Percentiles rank a stretch among this genome's conserved stretches.
Conservation (phyloP, 2,329 filamentous ascomycete species). For the Clonostachys rosea region DNA sequence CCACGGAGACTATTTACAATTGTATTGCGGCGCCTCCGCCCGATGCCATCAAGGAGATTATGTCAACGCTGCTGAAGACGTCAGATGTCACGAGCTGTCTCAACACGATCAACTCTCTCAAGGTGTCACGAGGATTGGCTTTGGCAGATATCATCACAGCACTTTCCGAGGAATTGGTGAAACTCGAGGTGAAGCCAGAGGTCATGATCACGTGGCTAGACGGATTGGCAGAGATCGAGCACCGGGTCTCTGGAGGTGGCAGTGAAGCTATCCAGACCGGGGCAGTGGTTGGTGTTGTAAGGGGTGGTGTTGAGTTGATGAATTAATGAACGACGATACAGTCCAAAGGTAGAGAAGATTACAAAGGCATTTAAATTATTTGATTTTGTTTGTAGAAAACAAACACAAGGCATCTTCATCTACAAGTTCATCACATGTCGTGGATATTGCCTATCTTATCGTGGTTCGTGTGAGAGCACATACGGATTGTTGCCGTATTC, state of each 20-base stretch:
- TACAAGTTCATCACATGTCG: too few species aligned
- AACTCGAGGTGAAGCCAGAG: slow-evolving; percentile 78
- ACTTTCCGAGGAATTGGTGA: slow-evolving; percentile 75
- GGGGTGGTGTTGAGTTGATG: slow-evolving; percentile 77
- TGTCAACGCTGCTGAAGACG: slow-evolving; percentile 77
- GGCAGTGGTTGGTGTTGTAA: slow-evolving; percentile 82
- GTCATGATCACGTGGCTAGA: slow-evolving; percentile 91
- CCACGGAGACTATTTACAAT: slow-evolving; percentile 93
- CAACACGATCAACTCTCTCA: slow-evolving; percentile 82
- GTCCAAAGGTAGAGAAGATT: neutral
- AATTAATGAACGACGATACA: slow-evolving; percentile 1
- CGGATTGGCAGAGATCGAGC: slow-evolving; percentile 88
- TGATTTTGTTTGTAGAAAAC: too few species aligned
- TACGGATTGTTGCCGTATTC: too few species aligned
- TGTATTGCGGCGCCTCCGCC: slow-evolving; percentile 96
- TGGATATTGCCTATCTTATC: too few species aligned
- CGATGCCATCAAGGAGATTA: slow-evolving; percentile 78
- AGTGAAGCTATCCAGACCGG: slow-evolving; percentile 89
- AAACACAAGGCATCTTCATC: too few species aligned
- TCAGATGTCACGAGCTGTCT: slow-evolving; percentile 87
- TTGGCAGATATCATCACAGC: slow-evolving; percentile 91
- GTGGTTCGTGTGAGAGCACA: too few species aligned
- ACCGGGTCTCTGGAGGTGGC: slow-evolving; percentile 80
- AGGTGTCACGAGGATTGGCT: slow-evolving; percentile 79
- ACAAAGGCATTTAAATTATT: too few species aligned